Conservation (phyloP, 2,329 filamentous ascomycete genomes). For the Cordyceps farinosa region DNA sequence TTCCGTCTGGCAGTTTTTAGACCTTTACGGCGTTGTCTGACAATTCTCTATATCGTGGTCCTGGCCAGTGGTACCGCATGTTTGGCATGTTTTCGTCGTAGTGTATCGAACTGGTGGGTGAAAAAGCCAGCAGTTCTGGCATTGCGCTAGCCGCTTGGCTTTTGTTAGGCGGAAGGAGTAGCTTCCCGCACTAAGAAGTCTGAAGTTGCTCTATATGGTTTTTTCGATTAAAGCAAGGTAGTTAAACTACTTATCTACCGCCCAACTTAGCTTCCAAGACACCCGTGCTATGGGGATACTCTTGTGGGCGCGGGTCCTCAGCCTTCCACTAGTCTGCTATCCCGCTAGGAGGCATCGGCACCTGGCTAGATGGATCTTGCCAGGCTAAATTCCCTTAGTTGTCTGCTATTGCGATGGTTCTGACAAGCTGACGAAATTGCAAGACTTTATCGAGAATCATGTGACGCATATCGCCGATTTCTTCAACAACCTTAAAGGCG, state of each 20-base stretch:
- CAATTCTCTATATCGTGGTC: too few relatives aligned
- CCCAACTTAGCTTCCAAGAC: slow-evolving; percentile 56
- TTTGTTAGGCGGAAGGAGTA: too few relatives aligned
- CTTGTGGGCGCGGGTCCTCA: slow-evolving; percentile 58
- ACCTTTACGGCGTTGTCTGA: too few relatives aligned
- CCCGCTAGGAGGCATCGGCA: slow-evolving; percentile 35
- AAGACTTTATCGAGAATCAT: slow-evolving; percentile 94
- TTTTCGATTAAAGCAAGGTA: too few relatives aligned
- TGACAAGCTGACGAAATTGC: slow-evolving; percentile 68
- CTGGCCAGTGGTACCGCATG: too few relatives aligned
- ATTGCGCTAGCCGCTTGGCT: too few relatives aligned
- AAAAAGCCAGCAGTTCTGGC: too few relatives aligned
- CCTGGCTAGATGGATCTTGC: slow-evolving; percentile 18
- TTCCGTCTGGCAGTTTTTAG: too few relatives aligned
- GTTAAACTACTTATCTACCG: not conserved
- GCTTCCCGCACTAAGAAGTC: too few relatives aligned
- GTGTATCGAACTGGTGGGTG: too few relatives aligned
- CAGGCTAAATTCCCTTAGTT: slow-evolving; percentile 33
- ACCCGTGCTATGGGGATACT: slow-evolving; percentile 47
- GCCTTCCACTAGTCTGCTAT: slow-evolving; percentile 55
- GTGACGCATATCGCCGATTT: slow-evolving; percentile 88
- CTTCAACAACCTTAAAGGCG: slow-evolving; percentile 93
- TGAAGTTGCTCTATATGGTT: too few relatives aligned
- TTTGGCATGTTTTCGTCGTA: too few relatives aligned
- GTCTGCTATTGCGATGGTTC: slow-evolving; percentile 43